A percentile compares a stretch with the other conserved stretches of the same genome.
phyloP scores from a whole-genome alignment of 805 yeast species.

The Cephaloascus fragrans region DNA sequence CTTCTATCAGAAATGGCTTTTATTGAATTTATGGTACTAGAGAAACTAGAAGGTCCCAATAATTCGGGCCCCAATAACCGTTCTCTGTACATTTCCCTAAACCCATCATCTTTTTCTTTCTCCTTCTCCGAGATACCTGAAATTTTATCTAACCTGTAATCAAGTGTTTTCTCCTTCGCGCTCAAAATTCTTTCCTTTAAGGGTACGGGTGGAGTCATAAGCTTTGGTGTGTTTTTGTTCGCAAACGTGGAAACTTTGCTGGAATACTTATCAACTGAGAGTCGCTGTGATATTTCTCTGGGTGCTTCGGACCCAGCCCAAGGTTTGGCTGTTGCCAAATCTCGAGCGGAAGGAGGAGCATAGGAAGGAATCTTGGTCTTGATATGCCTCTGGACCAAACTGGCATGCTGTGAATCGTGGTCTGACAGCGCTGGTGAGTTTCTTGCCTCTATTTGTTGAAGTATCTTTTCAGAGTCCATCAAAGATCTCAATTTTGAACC shows the following conservation, averaged over 20 bases:
- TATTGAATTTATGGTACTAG: conserved; percentile 39
- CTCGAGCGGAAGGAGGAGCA: conserved; percentile 37
- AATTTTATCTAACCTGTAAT: conserved; percentile 44
- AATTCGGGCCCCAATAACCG: conserved; percentile 49
- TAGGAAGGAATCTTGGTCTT: background rate
- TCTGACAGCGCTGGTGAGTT: too few relatives aligned
- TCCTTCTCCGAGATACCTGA: conserved; percentile 14
- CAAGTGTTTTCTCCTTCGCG: conserved; percentile 60
- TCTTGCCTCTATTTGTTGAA: conserved; percentile 16
- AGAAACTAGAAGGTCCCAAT: conserved; percentile 30
- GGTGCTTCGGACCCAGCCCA: conserved; percentile 3
- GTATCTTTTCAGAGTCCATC: conserved; percentile 8
- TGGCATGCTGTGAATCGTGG: conserved; percentile 13
- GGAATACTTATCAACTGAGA: background rate
- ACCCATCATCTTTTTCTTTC: conserved; percentile 36
- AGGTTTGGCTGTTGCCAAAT: conserved; percentile 38
- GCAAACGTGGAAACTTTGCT: conserved; percentile 7
- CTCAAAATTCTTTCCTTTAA: conserved; percentile 32
- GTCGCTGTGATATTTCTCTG: conserved; percentile 1
- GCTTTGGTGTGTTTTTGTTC: too few relatives aligned
- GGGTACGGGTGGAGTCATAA: conserved; percentile 11
- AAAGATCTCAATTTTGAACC: background rate
- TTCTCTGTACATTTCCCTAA: conserved; percentile 54
- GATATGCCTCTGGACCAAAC: background rate
- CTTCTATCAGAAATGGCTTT: conserved; percentile 64